Evolutionary conservation across 2,329 filamentous ascomycete species (phyloP), one percentile per base, ranked within the genome.

Genomic region (Arthrobotrys sinensis): DNA sequence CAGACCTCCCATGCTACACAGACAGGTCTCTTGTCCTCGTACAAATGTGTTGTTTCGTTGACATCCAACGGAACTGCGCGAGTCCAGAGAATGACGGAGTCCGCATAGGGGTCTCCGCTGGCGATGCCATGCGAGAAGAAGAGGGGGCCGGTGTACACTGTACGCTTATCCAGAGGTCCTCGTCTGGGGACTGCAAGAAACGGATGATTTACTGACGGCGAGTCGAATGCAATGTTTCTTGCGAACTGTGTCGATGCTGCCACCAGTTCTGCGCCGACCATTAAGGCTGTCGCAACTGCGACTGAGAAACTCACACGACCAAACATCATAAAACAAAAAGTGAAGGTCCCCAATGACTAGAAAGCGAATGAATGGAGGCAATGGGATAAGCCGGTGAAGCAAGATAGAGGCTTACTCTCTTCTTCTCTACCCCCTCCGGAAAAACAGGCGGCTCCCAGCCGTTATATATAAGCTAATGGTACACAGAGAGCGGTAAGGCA

Each of bases 1-100:
- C 86, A 86, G 16, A 93, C 87, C 72, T 87, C 88, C 86, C 89
- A 93, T 40, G 90, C 86, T 0, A 93, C 87, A 81, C 91, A 93
- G 36, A 93, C 86, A 0, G 91, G 90, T 5, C 89, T 86, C 19
- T 86, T 89, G 76, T 87, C 86, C 72, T 82, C 85, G 67, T 86
- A 88, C 21, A 87, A 80, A 11, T 84, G 83, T 12, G 85, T 86
- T 32, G 84, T 83, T 53, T 80, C 64, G 53, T 87, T 85, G 1
- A 82, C 81, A 63, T 70, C 64, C 67, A 79, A 57, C 48, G 76
- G 76, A 62, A 79, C 76, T 46, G 76, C 85, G 66, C 86, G 86
- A 45, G 84, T 89, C 87, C 83, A 88, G 67, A 85, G 85, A 80
- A 86, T 90, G n/a, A 91, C 89, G 32, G 87, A 88, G 16, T 90